Evolutionary conservation across 1,139 yeast genomes (phyloP).

Genomic region (Ogataea hybrid): DNA sequence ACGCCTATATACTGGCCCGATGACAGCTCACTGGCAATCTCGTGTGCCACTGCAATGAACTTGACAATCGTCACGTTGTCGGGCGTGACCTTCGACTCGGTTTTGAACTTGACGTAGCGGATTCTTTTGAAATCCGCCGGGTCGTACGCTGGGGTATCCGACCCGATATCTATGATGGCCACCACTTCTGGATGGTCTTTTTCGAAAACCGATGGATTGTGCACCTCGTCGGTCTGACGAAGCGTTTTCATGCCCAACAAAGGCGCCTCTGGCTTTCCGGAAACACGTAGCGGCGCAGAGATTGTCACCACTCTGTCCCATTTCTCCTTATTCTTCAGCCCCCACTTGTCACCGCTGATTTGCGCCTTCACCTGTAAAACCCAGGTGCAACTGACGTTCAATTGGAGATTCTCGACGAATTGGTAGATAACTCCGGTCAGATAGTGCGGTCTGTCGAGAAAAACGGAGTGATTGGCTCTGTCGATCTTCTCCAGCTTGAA

Average conservation of each 20-base stretch:
- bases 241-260: conserved; percentile 75
- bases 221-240: conserved; percentile 59
- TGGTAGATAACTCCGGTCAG: conserved; percentile 61
- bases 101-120: conserved; percentile 67
- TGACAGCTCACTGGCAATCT: conserved; percentile 36
- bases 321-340: conserved; percentile 69
- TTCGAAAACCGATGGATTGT: conserved; percentile 60
- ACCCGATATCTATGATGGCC: conserved; percentile 70
- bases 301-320: conserved; percentile 61
- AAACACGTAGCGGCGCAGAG: conserved; percentile 40
- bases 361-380: conserved; percentile 47
- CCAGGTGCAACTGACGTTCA: conserved; percentile 43
- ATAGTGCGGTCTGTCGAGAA: conserved; percentile 63
- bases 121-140: conserved; percentile 55
- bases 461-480: conserved; percentile 64
- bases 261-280: conserved; percentile 43
- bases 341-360: conserved; percentile 72
- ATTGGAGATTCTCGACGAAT: conserved; percentile 43
- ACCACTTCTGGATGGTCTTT: conserved; percentile 45
- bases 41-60: conserved; percentile 55
- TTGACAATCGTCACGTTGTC: conserved; percentile 57
- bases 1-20: conserved; percentile 51
- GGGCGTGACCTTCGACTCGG: conserved; percentile 78
- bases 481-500: conserved; percentile 38
- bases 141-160: conserved; percentile 74